Base-by-base conservation (phyloP, 176 grass and related monocot species). In the Bonia amplexicaulis region DNA sequence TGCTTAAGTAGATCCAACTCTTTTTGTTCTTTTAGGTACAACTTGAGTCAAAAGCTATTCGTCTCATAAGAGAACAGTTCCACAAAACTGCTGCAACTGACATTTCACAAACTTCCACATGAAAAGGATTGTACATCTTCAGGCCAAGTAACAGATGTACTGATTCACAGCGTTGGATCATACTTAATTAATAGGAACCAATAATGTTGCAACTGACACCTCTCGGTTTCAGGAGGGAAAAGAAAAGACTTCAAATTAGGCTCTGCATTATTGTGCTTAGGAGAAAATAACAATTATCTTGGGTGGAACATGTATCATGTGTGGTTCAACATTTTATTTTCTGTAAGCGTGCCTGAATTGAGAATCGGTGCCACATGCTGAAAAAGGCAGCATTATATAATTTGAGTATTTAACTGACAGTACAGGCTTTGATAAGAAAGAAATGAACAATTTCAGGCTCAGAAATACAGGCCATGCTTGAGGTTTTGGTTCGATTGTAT, bases 51-150 rank as follows among this genome's bases (percentile, higher is more conserved):
- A 49, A 84, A 68, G 72, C 16, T 53, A 73, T 66, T 45, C 35
- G n/a, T 46, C 22, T 54, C 62, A 78, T 82, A 42, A 58, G 51
- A 58, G 15, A 67, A 69, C 16, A 60, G 23, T 69, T 70, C n/a
- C 25, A 60, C 19, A 47, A 60, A 46, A 69, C 49, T 46, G 37
- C 3, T 67, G n/a, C 23, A 44, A 33, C 23, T 58, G n/a, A 46
- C 22, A 68, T 57, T 68, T 85, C n/a, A 20, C 48, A 69, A 69
- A 78, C 51, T 67, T 69, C 35, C 49, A 69, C 72, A 76, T 55
- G 61, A 85, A 77, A 55, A 69, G 9, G 62, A 77, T 42, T 58
- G 25, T 57, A 45, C 35, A 19, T 35, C 44, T 84, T 68, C 82
- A 68, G 61, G 47, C 54, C 12, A 59, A 59, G 40, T 15, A 60